Conservation (phyloP, 2,329 filamentous ascomycete genomes). For the Hymenoscyphus occultus region DNA sequence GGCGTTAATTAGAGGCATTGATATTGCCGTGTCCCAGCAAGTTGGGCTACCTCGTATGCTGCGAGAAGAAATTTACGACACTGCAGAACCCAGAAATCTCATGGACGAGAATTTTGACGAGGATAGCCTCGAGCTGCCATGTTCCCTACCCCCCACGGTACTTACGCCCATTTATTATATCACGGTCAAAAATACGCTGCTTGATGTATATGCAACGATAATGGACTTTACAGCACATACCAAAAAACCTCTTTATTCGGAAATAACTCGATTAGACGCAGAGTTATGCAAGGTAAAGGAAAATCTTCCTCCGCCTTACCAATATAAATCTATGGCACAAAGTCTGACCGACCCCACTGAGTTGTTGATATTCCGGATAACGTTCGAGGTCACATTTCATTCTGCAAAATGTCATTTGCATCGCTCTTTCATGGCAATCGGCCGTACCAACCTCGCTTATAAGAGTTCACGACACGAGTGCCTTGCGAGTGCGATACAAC, state of each 20-base stretch:
- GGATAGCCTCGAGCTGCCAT: slow-evolving; percentile 51
- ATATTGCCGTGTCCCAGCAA: slow-evolving; percentile 62
- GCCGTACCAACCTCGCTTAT: slow-evolving; percentile 49
- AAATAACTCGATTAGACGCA: slow-evolving; percentile 48
- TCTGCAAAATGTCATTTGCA: slow-evolving; percentile 14
- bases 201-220: slow-evolving; percentile 50
- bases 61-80: slow-evolving; percentile 59
- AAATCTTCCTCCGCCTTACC: slow-evolving; percentile 47
- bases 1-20: slow-evolving; percentile 54
- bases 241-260: slow-evolving; percentile 45
- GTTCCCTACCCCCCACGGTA: slow-evolving; percentile 51
- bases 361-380: slow-evolving; percentile 50
- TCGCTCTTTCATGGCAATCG: slow-evolving; percentile 32
- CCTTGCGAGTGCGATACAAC: slow-evolving; percentile 46
- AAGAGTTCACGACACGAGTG: slow-evolving; percentile 50
- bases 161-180: slow-evolving; percentile 56
- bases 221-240: slow-evolving; percentile 48
- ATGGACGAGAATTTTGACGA: slow-evolving; percentile 63
- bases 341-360: slow-evolving; percentile 44
- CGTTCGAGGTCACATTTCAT: slow-evolving; percentile 44
- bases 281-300: slow-evolving; percentile 44
- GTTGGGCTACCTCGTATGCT: slow-evolving; percentile 65
- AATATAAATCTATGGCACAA: slow-evolving; percentile 45
- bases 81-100: slow-evolving; percentile 57
- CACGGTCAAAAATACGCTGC: slow-evolving; percentile 47